These are phyloP conservation scores for Yamadazyma buinensis DNA, from an alignment of 1,139 yeast genomes.

Conservation along the genomic window DNA sequence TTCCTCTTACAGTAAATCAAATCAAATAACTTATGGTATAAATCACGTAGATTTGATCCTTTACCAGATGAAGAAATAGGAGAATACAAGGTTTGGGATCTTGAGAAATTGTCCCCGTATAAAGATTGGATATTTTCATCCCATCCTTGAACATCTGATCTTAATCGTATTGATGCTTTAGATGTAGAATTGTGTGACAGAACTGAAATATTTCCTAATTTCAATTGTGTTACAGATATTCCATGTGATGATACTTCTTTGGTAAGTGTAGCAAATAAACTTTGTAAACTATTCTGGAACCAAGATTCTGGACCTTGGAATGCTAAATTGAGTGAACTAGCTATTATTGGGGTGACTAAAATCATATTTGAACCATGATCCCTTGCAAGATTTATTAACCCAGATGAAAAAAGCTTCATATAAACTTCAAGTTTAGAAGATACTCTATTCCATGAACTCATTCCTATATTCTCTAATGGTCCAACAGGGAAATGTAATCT, in stretches of 20 bases:
- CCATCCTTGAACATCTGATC: conserved; percentile 43
- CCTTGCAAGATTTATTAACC: conserved; percentile 56
- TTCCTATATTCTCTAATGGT: conserved; percentile 57
- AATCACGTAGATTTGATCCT: conserved; percentile 42
- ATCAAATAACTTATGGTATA: conserved; percentile 55
- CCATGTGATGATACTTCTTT: conserved; percentile 42
- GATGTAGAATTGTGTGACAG: conserved; percentile 27
- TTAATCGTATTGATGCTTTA: conserved; percentile 22
- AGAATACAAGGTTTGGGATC: conserved; percentile 28
- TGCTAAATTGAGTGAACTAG: conserved; percentile 41
- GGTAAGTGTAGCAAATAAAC: conserved; percentile 35
- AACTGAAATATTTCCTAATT: conserved; percentile 45
- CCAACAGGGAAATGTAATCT: conserved; percentile 65
- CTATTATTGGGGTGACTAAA: conserved; percentile 40
- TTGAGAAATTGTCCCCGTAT: conserved; percentile 34
- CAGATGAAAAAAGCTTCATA: conserved; percentile 51
- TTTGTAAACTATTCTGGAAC: conserved; percentile 32
- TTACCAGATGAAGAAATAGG: conserved; percentile 34
- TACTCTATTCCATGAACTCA: conserved; percentile 51
- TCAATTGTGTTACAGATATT: conserved; percentile 42
- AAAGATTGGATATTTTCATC: conserved; percentile 31
- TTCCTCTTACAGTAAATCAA: conserved; percentile 34
- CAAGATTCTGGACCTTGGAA: conserved; percentile 50
- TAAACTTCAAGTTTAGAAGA: conserved; percentile 45
- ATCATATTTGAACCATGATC: conserved; percentile 42